These are phyloP conservation scores for Quercus phellos DNA, from an alignment of 331 rosid genomes.

Conservation along the genomic window DNA sequence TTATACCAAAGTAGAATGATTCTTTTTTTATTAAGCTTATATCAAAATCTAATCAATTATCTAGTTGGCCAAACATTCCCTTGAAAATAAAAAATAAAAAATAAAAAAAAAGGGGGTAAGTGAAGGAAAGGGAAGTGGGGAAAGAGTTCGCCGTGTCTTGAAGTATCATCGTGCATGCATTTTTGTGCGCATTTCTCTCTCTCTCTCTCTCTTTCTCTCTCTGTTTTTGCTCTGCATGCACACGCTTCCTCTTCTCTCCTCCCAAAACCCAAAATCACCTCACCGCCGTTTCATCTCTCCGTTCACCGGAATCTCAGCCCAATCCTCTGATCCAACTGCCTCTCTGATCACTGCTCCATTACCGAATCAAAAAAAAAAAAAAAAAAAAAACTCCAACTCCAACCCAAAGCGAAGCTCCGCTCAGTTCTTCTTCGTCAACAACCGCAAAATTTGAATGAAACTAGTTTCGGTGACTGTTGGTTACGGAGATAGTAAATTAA, in stretches of 20 bases:
- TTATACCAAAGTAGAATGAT: too few relatives aligned
- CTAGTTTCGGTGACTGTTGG: background rate
- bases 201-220: constrained; percentile 23
- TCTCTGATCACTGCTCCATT: background rate
- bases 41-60: too few relatives aligned
- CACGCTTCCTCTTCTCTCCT: constrained; percentile 22
- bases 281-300: constrained; percentile 25
- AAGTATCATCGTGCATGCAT: constrained; percentile 99
- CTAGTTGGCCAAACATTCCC: background rate
- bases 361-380: background rate
- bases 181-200: constrained; percentile 41
- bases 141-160: constrained; percentile 92
- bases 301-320: constrained; percentile 6
- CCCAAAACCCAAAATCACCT: constrained; percentile 18
- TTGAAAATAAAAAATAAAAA: background rate
- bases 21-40: too few relatives aligned
- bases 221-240: constrained; percentile 43
- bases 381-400: background rate
- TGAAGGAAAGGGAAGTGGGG: constrained; percentile 18
- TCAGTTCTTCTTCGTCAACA: background rate
- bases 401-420: background rate
- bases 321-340: background rate
- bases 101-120: constrained; percentile 29
- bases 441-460: background rate
- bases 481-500: background rate